A percentile compares a stretch with the other conserved stretches of the same genome.
Conservation (phyloP, 1,284 basidiomycete species). For the Laetiporus sulphureus region DNA sequence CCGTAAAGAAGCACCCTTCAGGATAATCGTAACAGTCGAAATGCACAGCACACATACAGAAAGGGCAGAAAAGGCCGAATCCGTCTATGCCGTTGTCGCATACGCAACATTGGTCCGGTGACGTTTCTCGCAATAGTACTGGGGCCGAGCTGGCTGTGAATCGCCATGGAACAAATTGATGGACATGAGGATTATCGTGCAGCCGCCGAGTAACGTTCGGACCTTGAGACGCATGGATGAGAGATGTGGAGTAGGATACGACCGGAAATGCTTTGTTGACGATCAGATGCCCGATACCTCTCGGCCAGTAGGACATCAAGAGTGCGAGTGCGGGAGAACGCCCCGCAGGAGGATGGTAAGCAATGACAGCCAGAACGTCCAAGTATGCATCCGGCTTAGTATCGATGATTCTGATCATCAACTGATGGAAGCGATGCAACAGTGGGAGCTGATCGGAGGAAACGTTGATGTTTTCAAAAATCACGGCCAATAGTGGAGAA, state of each 20-base stretch:
- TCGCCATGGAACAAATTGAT: constrained; percentile 66
- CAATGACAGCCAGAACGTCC: constrained; percentile 65
- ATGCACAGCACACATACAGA: constrained; percentile 60
- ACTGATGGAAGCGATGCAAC: constrained; percentile 46
- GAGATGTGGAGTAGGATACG: constrained; percentile 25
- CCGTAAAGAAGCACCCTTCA: constrained; percentile 48
- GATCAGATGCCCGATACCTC: constrained; percentile 56
- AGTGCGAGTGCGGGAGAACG: constrained; percentile 49
- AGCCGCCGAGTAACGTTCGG: constrained; percentile 10
- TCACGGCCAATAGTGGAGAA: constrained; percentile 49
- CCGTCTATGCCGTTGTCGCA: constrained; percentile 46
- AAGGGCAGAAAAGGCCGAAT: constrained; percentile 59
- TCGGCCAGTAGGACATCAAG: constrained; percentile 60
- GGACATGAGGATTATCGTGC: constrained; percentile 36
- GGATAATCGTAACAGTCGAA: constrained; percentile 70
- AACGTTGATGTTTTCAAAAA: constrained; percentile 50
- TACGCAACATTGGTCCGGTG: constrained; percentile 43
- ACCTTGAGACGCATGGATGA: constrained; percentile 14
- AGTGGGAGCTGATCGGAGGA: constrained; percentile 26
- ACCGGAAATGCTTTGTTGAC: constrained; percentile 45
- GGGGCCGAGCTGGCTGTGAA: constrained; percentile 33
- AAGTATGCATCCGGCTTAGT: constrained; percentile 62
- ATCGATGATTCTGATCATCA: constrained; percentile 52
- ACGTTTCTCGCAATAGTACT: constrained; percentile 28
- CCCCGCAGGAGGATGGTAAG: constrained; percentile 53